Base-by-base conservation (phyloP, 2,329 filamentous ascomycete species). In the Pseudofabraea citricarpa region DNA sequence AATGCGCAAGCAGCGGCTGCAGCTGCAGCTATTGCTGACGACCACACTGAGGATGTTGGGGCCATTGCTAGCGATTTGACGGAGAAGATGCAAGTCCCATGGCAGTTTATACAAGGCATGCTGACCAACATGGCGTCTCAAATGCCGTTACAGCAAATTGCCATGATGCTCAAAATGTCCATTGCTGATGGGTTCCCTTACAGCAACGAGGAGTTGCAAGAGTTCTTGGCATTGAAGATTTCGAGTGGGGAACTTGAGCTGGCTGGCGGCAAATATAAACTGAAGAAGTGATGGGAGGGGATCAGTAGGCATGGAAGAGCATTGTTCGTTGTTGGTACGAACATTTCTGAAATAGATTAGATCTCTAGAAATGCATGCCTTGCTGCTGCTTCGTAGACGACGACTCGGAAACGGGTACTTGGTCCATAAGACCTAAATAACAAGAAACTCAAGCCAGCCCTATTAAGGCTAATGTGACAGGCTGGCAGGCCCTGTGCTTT, bases 141-240 rank as follows among this genome's bases (percentile, higher is more conserved):
- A 21, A 93, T 96, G 87, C 83, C 87, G 40, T 69, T 90, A 46
- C 74, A 74, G 43, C 79, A 90, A 61, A 94, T 98, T 52, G 76
- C 82, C 7, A 95, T 90, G 84, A 96, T 97, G 88, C 75, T 98
- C 74, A 89, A 88, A 66, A 91, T 97, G 76, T 77, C 91, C 46
- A 81, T 96, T 41, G 79, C 87, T 0, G 89, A 89, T 10, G 90
- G 90, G 2, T 96, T 95, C 60, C 80, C 87, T 0, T 95, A 89
- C 75, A 88, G 85, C 49, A 87, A 87, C 57, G 90, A 95, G 60
- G 90, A 97, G 66, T 67, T 97, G 49, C 79, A 82, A 56, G 86
- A 85, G 62, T 86, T 96, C 61, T 66, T 97, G 45, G 78, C 70
- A 7, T 80, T 85, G 47, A 90, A 95, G 78, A 83, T 91, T n/a